Evolutionary conservation across 2,329 filamentous ascomycete species (phyloP).

Genomic region (Colletotrichum australisinense): DNA sequence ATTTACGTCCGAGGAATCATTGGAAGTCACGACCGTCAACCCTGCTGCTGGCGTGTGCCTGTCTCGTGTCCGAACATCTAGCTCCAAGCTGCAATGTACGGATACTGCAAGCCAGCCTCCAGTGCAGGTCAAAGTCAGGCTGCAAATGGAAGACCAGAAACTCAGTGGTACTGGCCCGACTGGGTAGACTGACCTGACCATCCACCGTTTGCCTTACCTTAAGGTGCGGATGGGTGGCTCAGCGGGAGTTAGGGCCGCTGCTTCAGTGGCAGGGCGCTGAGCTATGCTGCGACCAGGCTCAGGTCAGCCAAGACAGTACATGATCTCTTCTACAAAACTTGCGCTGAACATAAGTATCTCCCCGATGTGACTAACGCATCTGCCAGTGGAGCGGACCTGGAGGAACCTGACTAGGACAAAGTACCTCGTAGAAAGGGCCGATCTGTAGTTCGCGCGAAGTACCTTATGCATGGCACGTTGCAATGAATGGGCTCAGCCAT

Average conservation of each 20-base stretch:
- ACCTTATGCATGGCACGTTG: neutral
- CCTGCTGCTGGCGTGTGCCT: neutral
- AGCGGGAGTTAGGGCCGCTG: neutral
- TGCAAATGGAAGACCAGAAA: neutral
- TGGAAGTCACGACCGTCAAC: neutral
- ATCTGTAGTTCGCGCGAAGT: neutral
- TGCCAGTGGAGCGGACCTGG: neutral
- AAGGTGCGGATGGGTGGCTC: neutral
- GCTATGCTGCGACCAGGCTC: neutral
- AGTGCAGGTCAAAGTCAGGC: constrained; percentile 1
- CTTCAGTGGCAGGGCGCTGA: neutral
- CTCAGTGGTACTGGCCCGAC: neutral
- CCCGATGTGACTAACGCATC: neutral
- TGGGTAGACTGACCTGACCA: neutral
- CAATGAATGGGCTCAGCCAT: neutral
- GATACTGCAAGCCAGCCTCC: neutral
- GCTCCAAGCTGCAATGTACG: neutral
- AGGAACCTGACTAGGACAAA: neutral
- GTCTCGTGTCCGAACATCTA: neutral
- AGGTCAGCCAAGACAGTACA: neutral
- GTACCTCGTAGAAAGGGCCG: neutral
- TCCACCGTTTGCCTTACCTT: neutral
- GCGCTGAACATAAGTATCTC: neutral
- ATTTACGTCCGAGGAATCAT: too few species aligned
- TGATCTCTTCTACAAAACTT: neutral